These are phyloP conservation scores for Aspergillus sclerotialis DNA, from an alignment of 2,329 filamentous ascomycete species.

Conservation along the genomic window DNA sequence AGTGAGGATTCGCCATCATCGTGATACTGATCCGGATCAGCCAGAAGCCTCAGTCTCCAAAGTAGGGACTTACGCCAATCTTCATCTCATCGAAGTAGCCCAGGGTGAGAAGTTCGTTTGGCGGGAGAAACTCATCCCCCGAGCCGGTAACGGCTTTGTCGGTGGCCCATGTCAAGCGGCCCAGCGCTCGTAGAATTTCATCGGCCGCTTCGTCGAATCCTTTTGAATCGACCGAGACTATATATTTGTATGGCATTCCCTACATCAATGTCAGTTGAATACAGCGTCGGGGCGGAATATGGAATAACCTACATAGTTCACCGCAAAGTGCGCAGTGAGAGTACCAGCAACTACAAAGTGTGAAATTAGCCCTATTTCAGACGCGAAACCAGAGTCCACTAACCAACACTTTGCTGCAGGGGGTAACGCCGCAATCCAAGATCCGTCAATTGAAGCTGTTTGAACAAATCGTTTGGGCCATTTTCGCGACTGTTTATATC, in stretches of 20 bases:
- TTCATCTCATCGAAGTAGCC: constrained; percentile 51
- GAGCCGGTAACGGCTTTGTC: constrained; percentile 27
- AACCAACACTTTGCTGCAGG: constrained; percentile 26
- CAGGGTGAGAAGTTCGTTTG: constrained; percentile 51
- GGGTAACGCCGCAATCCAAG: constrained; percentile 42
- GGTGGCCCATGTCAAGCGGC: constrained; percentile 49
- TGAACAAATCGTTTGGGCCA: constrained; percentile 58
- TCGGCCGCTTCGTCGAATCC: constrained; percentile 36
- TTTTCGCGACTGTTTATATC: constrained; percentile 43
- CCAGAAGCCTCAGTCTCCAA: not conserved
- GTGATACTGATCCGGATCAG: constrained; percentile 39
- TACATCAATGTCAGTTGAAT: constrained; percentile 11
- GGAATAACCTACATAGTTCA: constrained; percentile 39
- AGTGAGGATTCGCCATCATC: constrained; percentile 53
- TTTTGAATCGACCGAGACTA: constrained; percentile 42
- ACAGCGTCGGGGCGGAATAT: not conserved
- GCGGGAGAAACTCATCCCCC: constrained; percentile 26
- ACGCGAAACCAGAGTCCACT: constrained; percentile 10
- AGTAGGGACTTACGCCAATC: constrained; percentile 37
- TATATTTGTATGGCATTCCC: constrained; percentile 56
- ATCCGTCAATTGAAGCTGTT: constrained; percentile 38
- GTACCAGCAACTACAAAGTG: constrained; percentile 23
- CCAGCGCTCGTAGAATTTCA: constrained; percentile 39
- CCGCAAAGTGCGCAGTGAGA: constrained; percentile 41
- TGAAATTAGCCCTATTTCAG: constrained; percentile 1